Base-by-base conservation (phyloP, 2,329 filamentous ascomycete species). In the Botrytis porri region DNA sequence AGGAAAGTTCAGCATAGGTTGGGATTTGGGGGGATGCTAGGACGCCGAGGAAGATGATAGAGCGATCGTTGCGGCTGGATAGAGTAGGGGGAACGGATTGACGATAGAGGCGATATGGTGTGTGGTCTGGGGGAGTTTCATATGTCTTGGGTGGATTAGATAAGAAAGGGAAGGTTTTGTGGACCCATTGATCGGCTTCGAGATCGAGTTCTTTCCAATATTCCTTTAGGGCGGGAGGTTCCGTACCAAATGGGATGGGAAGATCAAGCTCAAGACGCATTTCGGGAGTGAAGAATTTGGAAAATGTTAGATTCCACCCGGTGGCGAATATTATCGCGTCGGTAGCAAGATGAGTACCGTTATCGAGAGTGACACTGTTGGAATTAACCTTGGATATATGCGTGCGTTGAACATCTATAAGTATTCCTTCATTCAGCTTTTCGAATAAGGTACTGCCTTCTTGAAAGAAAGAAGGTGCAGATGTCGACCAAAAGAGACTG, bases 101-200 rank as follows among this genome's bases (percentile, higher is more conserved):
- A 3, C 80, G 75, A 66, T 94, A 94, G 25, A 75, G 65, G 32
- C 63, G 74, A 37, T 69, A 73, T 7, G 70, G 70, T 22, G 67
- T 73, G 6, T 51, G 41, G 14, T 51, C 51, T 1, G 70, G 70
- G 1, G 67, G 60, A 18, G 29, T 48, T 60, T 73, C 67, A 20
- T 71, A 43, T 22, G 72, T 62, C 32, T 70, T 66, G 3, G 69
- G 67, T 7, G 67, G 67, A n/a, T 73, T 71, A 25, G 69, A 71
- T 16, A 73, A n/a, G 61, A 71, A 73, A n/a, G 72, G 72, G 9
- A 73, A 71, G 7, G 69, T 71, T 18, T 35, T 59, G 32, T 75
- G 69, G 3, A 71, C 69, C 54, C 54, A 71, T 60, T 62, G n/a
- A 59, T 75, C 57, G 1, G 72, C 43, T 16, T 57, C 62, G 20